Evolutionary conservation across 1,284 basidiomycete species (phyloP).

Genomic region (Heliocybe sulcata): DNA sequence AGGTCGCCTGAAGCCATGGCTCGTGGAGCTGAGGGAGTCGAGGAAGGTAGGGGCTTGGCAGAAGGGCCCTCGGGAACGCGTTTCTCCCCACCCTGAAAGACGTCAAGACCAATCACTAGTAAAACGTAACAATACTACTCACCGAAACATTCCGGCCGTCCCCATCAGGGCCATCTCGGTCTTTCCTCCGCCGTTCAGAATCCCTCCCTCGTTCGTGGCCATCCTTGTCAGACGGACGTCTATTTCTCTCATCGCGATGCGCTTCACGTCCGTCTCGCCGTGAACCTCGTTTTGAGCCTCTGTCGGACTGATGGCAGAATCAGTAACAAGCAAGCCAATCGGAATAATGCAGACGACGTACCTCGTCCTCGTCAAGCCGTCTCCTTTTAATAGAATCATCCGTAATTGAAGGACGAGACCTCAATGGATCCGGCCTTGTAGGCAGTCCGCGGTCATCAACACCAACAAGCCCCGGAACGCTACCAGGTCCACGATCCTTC

Average conservation of each 20-base stretch:
- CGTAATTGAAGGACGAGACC: slow-evolving; percentile 38
- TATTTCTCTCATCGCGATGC: slow-evolving; percentile 63
- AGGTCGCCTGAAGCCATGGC: slow-evolving; percentile 42
- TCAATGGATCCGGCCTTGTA: slow-evolving; percentile 47
- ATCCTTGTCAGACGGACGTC: slow-evolving; percentile 65
- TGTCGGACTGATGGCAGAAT: slow-evolving; percentile 43
- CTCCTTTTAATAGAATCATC: slow-evolving; percentile 68
- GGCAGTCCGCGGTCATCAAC: slow-evolving; percentile 47
- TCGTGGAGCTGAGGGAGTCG: slow-evolving; percentile 63
- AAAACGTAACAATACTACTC: slow-evolving; percentile 44
- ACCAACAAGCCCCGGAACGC: slow-evolving; percentile 12
- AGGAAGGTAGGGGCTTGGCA: slow-evolving; percentile 43
- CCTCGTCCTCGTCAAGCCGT: slow-evolving; percentile 60
- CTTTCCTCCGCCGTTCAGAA: slow-evolving; percentile 58
- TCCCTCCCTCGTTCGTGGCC: slow-evolving; percentile 57
- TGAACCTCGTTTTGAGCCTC: slow-evolving; percentile 63
- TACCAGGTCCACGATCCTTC: slow-evolving; percentile 24
- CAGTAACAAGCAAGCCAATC: slow-evolving; percentile 11
- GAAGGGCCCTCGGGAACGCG: slow-evolving; percentile 46
- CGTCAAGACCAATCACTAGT: neutral
- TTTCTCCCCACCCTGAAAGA: slow-evolving; percentile 41
- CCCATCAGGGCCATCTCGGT: slow-evolving; percentile 44
- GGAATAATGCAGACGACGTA: slow-evolving; percentile 26
- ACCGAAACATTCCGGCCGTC: slow-evolving; percentile 34
- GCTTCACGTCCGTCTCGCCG: slow-evolving; percentile 47